Percentiles rank a stretch among this genome's conserved stretches.
phyloP scores from a whole-genome alignment of 768 basidiomycete genomes.

The Macrolepiota albuminosa region DNA sequence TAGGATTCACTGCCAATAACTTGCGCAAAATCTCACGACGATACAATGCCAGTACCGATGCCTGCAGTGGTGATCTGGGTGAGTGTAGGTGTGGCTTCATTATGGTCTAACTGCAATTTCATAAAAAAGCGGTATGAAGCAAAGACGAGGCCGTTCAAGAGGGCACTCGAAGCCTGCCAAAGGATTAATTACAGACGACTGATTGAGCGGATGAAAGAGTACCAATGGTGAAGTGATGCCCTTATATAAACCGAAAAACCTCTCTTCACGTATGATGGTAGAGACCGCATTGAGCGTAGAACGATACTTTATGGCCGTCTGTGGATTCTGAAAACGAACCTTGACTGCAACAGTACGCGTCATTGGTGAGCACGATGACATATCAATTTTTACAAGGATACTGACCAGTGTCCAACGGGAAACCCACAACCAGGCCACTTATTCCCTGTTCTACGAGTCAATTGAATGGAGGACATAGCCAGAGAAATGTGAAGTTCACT shows the following conservation, averaged over 20 bases:
- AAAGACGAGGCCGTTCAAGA: slow-evolving; percentile 86
- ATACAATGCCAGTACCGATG: slow-evolving; percentile 71
- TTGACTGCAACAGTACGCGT: slow-evolving; percentile 48
- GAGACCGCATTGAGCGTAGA: slow-evolving; percentile 61
- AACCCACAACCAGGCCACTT: slow-evolving; percentile 63
- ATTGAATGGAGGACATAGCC: background rate
- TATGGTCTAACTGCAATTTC: slow-evolving; percentile 51
- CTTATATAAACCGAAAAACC: slow-evolving; percentile 64
- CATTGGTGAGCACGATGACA: background rate
- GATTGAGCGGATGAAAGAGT: slow-evolving; percentile 24
- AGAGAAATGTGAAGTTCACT: slow-evolving; percentile 12
- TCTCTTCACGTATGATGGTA: slow-evolving; percentile 69
- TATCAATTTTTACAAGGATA: slow-evolving; percentile 8
- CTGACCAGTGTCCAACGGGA: slow-evolving; percentile 73
- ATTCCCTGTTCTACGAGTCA: slow-evolving; percentile 40
- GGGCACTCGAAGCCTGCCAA: slow-evolving; percentile 57
- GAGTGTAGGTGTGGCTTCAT: slow-evolving; percentile 52
- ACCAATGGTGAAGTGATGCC: slow-evolving; percentile 82
- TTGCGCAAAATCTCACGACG: slow-evolving; percentile 53
- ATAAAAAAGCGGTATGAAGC: slow-evolving; percentile 79
- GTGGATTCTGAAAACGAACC: slow-evolving; percentile 72
- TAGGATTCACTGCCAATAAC: background rate
- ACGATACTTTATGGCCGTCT: slow-evolving; percentile 49
- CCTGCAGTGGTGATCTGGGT: slow-evolving; percentile 75
- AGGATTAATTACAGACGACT: background rate